A percentile compares a stretch with the other conserved stretches of the same genome.
Evolutionary conservation across 176 grass and related monocot genomes (phyloP).

Genomic region (Bonia amplexicaulis): DNA sequence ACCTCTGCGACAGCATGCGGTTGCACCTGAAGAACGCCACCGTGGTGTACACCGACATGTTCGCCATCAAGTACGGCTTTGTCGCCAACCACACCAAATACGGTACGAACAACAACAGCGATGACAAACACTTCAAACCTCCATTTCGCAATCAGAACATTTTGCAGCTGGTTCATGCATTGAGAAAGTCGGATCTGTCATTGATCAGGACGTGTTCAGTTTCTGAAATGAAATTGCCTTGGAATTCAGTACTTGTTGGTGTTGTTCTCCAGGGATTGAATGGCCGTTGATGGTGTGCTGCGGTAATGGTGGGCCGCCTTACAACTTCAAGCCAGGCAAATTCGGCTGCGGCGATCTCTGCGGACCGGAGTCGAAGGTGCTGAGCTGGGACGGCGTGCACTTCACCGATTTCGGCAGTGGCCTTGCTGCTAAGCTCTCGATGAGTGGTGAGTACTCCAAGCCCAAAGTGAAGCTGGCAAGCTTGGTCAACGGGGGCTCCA

Average conservation of each 20-base stretch:
- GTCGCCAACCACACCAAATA: constrained; percentile 73
- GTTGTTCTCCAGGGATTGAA: constrained; percentile 42
- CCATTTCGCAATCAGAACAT: background rate
- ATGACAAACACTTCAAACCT: background rate
- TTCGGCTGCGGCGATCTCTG: constrained; percentile 35
- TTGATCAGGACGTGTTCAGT: background rate
- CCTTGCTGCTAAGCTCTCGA: constrained; percentile 25
- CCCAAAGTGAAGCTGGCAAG: constrained; percentile 44
- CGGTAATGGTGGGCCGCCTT: constrained; percentile 62
- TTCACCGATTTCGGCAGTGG: constrained; percentile 48
- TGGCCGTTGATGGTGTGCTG: constrained; percentile 80
- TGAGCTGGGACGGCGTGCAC: constrained; percentile 59
- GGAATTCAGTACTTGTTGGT: background rate
- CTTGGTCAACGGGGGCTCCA: constrained; percentile 46
- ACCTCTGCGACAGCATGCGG: constrained; percentile 48
- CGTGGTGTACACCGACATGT: constrained; percentile 78
- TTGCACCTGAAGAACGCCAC: constrained; percentile 51
- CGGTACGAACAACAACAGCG: constrained; percentile 27
- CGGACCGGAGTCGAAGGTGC: constrained; percentile 31
- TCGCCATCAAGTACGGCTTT: constrained; percentile 80
- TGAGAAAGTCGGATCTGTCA: background rate
- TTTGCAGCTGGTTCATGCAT: background rate
- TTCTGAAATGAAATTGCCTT: background rate
- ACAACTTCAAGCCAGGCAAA: constrained; percentile 43
- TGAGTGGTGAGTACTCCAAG: constrained; percentile 51